Base-by-base conservation (phyloP, 768 basidiomycete genomes). In the Auricularia cornea region DNA sequence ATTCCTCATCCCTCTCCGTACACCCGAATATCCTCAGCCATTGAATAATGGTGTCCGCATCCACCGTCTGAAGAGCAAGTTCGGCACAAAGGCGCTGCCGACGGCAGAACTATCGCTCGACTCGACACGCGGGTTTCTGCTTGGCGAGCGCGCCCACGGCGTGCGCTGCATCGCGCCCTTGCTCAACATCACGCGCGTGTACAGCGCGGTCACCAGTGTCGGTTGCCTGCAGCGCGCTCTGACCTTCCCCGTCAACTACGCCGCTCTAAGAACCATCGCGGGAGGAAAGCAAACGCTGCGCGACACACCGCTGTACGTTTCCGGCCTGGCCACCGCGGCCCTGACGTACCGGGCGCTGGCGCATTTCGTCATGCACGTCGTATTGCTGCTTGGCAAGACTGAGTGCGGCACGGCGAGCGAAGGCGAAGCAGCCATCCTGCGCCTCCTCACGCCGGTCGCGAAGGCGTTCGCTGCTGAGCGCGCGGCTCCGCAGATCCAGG, bases 61-160 rank as follows among this genome's bases (percentile, higher is more conserved):
- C 2, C 90, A 92, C 72, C 80, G 89, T 16, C 78, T 91, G 56
- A 92, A 92, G 76, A 81, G 88, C 71, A 92, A 92, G 73, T 78
- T 90, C 33, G 89, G 90, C 3, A 92, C 90, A 1, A 82, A 86
- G 62, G 77, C 82, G 26, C 74, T 92, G 23, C 90, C 89, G 1
- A 92, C 90, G 2, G 89, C 89, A 0, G 89, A 92, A 72, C 81
- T 90, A 51, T 81, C 81, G 20, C 76, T 92, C 20, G 76, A 83
- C 62, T 78, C 77, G 35, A 73, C 87, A 0, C 79, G 83, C 60
- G 90, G 78, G 0, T 87, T 86, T 71, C 83, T 86, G 52, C 74
- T 92, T 51, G 88, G 90, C 2, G 64, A 72, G 1, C 71, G 78
- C 23, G 81, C 84, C 59, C 74, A 83, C 26, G 90, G 90, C 23